phyloP scores from a whole-genome alignment of 768 basidiomycete genomes.

The Trichaptum fuscoviolaceum region DNA sequence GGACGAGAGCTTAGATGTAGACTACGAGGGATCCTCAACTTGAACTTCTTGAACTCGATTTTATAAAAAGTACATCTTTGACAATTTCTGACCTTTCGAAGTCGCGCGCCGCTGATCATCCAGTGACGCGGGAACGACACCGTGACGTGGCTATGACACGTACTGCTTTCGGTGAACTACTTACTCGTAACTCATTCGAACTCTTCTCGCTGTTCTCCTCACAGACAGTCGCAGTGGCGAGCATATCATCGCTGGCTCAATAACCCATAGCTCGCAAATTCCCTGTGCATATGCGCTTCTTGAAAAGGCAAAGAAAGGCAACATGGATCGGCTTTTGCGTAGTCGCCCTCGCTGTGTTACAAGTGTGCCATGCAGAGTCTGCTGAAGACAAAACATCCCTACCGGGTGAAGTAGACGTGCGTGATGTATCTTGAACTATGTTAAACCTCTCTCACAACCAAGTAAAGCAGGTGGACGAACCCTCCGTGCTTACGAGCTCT shows the following conservation, averaged over 20 bases:
- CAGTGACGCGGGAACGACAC: background rate
- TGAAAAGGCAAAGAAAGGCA: conserved; percentile 30
- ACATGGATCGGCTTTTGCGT: conserved; percentile 60
- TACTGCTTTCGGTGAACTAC: background rate
- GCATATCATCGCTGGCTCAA: background rate
- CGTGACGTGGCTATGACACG: background rate
- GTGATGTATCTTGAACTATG: conserved; percentile 21
- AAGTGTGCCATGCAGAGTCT: conserved; percentile 26
- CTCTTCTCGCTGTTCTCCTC: background rate
- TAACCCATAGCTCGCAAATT: background rate
- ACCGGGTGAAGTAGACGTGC: conserved; percentile 18
- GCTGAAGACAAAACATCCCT: conserved; percentile 29
- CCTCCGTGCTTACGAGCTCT: conserved; percentile 11
- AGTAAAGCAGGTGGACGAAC: conserved; percentile 10
- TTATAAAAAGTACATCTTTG: no score
- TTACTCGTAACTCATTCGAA: background rate
- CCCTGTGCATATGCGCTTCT: background rate
- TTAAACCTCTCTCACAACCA: conserved; percentile 11
- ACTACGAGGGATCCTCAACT: no score
- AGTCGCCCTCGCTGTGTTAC: conserved; percentile 42
- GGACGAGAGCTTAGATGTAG: no score
- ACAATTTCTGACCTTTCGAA: no score
- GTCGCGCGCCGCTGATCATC: no score
- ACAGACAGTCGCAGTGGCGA: no score
- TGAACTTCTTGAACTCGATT: no score